These are phyloP conservation scores for Aspergillus hiratsukae DNA, from an alignment of 2,329 filamentous ascomycete genomes.

Conservation along the genomic window DNA sequence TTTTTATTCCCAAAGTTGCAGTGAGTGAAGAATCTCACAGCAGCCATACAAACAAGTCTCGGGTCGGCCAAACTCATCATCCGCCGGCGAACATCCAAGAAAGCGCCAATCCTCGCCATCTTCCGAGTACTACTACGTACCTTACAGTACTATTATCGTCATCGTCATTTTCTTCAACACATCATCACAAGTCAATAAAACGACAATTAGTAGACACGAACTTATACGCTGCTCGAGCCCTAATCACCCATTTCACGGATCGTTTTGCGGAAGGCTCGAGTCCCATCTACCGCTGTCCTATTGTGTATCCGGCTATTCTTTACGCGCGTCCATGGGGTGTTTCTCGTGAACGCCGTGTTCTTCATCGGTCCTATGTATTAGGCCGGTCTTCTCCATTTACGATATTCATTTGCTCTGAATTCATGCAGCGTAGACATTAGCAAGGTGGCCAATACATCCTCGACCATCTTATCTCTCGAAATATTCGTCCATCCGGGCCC, in stretches of 20 bases:
- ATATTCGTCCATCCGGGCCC: neutral
- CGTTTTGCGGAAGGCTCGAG: neutral
- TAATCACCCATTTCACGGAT: neutral
- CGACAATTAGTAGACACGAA: neutral
- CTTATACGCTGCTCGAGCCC: neutral
- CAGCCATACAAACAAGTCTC: neutral
- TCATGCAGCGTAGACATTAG: neutral
- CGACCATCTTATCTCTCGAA: neutral
- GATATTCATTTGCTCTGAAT: neutral
- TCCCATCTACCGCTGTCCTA: neutral
- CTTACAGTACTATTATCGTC: neutral
- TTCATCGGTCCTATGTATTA: neutral
- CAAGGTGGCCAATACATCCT: neutral
- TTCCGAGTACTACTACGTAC: neutral
- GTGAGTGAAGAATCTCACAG: neutral
- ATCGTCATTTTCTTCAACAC: neutral
- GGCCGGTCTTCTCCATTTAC: neutral
- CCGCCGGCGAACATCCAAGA: neutral
- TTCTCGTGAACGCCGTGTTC: neutral
- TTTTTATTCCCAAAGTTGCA: neutral
- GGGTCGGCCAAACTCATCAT: neutral
- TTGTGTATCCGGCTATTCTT: neutral
- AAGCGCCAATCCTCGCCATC: neutral
- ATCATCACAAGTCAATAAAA: neutral
- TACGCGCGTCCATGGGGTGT: neutral